A percentile compares a stretch with the other conserved stretches of the same genome.
These are phyloP conservation scores for Phytophthora chlamydospora DNA, from an alignment of 352 stramenopile species.

Conservation along the genomic window DNA sequence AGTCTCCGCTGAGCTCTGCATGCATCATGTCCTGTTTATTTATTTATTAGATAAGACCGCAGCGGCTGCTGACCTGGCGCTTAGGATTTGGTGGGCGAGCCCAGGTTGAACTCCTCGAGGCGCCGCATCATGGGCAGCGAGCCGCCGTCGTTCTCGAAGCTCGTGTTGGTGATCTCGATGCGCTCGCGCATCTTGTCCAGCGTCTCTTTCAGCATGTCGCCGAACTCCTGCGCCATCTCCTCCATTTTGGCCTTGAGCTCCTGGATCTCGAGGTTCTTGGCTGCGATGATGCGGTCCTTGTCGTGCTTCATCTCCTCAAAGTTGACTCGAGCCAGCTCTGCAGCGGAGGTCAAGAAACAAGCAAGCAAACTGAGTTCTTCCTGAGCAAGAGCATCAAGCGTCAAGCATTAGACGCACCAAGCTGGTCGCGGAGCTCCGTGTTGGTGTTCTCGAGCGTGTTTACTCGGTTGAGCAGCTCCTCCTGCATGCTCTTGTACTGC, in stretches of 20 bases:
- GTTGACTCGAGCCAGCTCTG: constrained; percentile 84
- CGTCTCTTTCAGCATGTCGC: constrained; percentile 95
- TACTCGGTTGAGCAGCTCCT: constrained; percentile 89
- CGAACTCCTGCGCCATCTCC: constrained; percentile 94
- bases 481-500: constrained; percentile 98
- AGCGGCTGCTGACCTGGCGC: not conserved
- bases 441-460: constrained; percentile 92
- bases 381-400: not conserved
- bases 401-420: constrained; percentile 49
- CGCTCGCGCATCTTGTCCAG: constrained; percentile 95
- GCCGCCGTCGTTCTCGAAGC: constrained; percentile 84
- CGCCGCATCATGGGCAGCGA: constrained; percentile 80
- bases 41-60: too few relatives aligned
- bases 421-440: constrained; percentile 91
- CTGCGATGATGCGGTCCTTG: constrained; percentile 89
- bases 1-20: not conserved
- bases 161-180: constrained; percentile 93
- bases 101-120: constrained; percentile 89
- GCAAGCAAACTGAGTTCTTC: not conserved
- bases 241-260: constrained; percentile 94
- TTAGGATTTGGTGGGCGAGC: constrained; percentile 55
- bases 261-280: constrained; percentile 91
- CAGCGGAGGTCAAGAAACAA: not conserved
- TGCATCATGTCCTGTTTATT: too few relatives aligned
- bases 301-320: constrained; percentile 92